Conservation (phyloP, 139 green algal genomes). For the Pseudopediastrum boryanum region DNA sequence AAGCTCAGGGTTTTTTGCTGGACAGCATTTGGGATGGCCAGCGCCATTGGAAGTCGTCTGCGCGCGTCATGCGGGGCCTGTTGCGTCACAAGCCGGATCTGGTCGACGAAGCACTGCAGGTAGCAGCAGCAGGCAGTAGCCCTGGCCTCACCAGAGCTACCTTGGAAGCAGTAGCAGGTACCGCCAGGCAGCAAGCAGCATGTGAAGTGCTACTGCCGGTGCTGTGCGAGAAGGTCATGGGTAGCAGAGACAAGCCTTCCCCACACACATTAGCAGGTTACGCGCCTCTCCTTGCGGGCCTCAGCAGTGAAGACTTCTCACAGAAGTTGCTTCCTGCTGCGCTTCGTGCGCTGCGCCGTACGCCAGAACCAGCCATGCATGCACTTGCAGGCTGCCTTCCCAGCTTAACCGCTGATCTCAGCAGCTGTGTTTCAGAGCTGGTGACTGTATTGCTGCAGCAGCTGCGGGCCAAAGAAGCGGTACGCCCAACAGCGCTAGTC, state of each 20-base stretch:
- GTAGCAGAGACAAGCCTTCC: slow-evolving; percentile 28
- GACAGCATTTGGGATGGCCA: background rate
- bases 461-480: slow-evolving; percentile 62
- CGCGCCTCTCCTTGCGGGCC: slow-evolving; percentile 46
- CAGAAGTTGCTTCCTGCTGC: slow-evolving; percentile 65
- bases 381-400: slow-evolving; percentile 45
- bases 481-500: slow-evolving; percentile 41
- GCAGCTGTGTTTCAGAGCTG: slow-evolving; percentile 54
- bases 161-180: slow-evolving; percentile 26
- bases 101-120: slow-evolving; percentile 45
- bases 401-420: slow-evolving; percentile 45
- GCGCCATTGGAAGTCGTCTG: background rate
- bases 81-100: slow-evolving; percentile 35
- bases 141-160: slow-evolving; percentile 40
- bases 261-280: slow-evolving; percentile 42
- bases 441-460: slow-evolving; percentile 64
- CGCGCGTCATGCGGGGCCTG: slow-evolving; percentile 16
- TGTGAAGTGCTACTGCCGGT: background rate
- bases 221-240: slow-evolving; percentile 46
- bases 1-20: slow-evolving; percentile 51
- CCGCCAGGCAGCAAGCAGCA: background rate
- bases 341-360: slow-evolving; percentile 66
- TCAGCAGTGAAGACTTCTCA: slow-evolving; percentile 54
- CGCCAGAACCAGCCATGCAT: slow-evolving; percentile 70
- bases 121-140: slow-evolving; percentile 27